Evolutionary conservation across 345 rosid genomes (phyloP).

Genomic region (Salix dunnii): DNA sequence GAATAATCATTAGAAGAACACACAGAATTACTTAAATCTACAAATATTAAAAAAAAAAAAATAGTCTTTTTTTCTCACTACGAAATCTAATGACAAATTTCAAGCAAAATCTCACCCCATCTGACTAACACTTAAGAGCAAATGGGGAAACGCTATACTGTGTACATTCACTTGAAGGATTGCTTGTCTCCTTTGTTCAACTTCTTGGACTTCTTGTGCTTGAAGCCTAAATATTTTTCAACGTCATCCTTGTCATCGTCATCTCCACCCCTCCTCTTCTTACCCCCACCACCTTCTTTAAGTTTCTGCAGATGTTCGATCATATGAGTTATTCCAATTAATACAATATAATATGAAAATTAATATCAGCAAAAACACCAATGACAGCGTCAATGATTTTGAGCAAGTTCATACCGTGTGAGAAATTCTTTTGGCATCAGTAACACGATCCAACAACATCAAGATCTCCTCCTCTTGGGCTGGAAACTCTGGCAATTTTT

Average conservation of each 20-base stretch:
- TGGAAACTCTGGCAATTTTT: constrained; percentile 63
- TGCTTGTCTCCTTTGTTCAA: constrained; percentile 5
- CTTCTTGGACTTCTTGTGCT: constrained; percentile 33
- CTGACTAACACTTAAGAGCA: too few relatives aligned
- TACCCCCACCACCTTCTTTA: constrained; percentile 53
- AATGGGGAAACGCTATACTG: too few relatives aligned
- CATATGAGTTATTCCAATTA: too few relatives aligned
- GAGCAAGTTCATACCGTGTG: constrained; percentile 38
- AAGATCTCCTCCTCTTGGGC: constrained; percentile 78
- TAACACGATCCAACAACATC: constrained; percentile 54
- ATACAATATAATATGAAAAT: neutral
- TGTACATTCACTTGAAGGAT: too few relatives aligned
- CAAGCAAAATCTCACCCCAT: too few relatives aligned
- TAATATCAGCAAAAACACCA: neutral
- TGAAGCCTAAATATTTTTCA: constrained; percentile 46
- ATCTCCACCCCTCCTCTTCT: constrained; percentile 41
- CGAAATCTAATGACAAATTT: too few relatives aligned
- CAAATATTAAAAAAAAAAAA: too few relatives aligned
- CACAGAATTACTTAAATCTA: too few relatives aligned
- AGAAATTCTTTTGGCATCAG: constrained; percentile 67
- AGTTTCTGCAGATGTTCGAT: constrained; percentile 40
- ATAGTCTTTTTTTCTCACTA: too few relatives aligned
- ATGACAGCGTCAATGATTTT: neutral
- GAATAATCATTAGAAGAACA: too few relatives aligned
- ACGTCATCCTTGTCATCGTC: constrained; percentile 60